Conservation (phyloP, 257 asterid species). For the Schizonepeta tenuifolia region DNA sequence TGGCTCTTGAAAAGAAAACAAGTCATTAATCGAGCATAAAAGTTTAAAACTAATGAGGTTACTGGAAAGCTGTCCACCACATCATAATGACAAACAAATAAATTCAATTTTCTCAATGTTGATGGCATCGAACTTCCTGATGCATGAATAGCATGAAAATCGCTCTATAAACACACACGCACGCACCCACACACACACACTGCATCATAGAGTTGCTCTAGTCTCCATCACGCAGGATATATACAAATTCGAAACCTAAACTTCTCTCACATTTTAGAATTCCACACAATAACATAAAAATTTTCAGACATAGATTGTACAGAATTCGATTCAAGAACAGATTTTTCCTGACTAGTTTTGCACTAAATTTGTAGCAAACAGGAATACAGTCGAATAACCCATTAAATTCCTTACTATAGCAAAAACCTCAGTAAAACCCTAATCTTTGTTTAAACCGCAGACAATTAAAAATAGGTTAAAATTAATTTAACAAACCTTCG, state of each 20-base stretch:
- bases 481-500: constrained; percentile 52
- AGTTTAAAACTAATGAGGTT: not conserved
- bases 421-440: constrained; percentile 36
- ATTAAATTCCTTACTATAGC: not conserved
- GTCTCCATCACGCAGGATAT: not conserved
- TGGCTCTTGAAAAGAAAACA: no score
- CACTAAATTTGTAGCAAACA: no score
- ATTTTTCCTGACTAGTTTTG: no score
- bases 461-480: not conserved
- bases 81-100: not conserved
- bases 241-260: not conserved
- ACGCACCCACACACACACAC: no score
- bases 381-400: no score
- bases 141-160: not conserved
- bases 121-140: constrained; percentile 1
- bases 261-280: not conserved
- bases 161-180: not conserved
- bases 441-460: not conserved
- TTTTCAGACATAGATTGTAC: not conserved
- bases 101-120: not conserved
- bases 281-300: not conserved
- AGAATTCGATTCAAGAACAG: not conserved
- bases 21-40: not conserved
- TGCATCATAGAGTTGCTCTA: not conserved
- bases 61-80: constrained; percentile 8